phyloP scores from a whole-genome alignment of 768 basidiomycete species.

The Hemileccinum impolitum region DNA sequence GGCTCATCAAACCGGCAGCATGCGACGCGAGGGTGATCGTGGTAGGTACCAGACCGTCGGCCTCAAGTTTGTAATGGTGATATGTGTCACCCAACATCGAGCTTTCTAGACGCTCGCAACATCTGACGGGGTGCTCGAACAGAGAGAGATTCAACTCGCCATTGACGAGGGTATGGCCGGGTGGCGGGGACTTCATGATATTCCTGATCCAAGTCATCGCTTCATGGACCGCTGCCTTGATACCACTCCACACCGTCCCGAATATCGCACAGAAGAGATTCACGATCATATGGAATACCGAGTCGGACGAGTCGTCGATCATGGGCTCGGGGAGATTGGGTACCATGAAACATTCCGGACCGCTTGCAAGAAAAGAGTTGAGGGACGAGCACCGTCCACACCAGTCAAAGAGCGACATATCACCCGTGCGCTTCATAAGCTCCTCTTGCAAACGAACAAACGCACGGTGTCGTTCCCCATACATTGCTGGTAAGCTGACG shows the following conservation, averaged over 20 bases:
- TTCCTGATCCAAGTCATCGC: slow-evolving; percentile 1
- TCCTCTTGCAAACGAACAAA: slow-evolving; percentile 29
- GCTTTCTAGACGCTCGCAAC: slow-evolving; percentile 4
- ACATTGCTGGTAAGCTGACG: slow-evolving; percentile 23
- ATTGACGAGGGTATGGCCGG: slow-evolving; percentile 22
- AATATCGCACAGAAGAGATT: slow-evolving; percentile 10
- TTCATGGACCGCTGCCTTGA: slow-evolving; percentile 1
- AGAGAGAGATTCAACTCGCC: slow-evolving; percentile 21
- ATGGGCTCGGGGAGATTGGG: slow-evolving; percentile 1
- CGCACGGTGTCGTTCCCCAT: slow-evolving; percentile 28
- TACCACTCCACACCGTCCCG: slow-evolving; percentile 5
- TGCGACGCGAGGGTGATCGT: slow-evolving; percentile 8
- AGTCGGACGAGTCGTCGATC: slow-evolving; percentile 6
- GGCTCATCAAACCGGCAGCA: neutral
- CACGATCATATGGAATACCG: slow-evolving; percentile 12
- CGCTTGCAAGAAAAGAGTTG: slow-evolving; percentile 22
- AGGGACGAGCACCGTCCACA: slow-evolving; percentile 15
- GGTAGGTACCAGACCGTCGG: slow-evolving; percentile 7
- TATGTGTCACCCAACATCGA: neutral
- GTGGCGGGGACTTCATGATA: slow-evolving; percentile 9
- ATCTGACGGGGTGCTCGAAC: slow-evolving; percentile 19
- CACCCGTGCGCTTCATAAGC: slow-evolving; percentile 26
- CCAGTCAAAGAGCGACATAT: slow-evolving; percentile 26
- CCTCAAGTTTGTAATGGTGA: slow-evolving; percentile 13
- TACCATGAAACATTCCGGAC: slow-evolving; percentile 15